phyloP scores from a whole-genome alignment of 176 grass and related monocot species.

The Ensete glaucum region DNA sequence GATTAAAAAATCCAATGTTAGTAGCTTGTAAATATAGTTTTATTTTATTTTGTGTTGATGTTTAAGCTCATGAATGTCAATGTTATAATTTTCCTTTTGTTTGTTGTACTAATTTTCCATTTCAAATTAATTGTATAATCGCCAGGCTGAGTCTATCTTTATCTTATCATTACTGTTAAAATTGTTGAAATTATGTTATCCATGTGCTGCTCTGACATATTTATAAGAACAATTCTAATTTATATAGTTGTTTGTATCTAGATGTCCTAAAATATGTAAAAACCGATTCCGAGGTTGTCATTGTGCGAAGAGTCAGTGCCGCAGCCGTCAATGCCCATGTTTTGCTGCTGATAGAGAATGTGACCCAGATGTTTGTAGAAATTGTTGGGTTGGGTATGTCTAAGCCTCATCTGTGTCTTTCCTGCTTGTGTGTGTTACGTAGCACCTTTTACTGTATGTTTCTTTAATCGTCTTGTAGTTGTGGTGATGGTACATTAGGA shows the following conservation, averaged over 20 bases:
- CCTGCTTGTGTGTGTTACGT: constrained; percentile 6
- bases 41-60: background rate
- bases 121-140: background rate
- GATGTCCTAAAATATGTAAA: constrained; percentile 94
- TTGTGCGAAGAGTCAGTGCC: constrained; percentile 95
- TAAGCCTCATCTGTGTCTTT: constrained; percentile 24
- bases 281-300: constrained; percentile 95
- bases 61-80: background rate
- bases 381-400: constrained; percentile 94
- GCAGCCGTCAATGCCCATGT: constrained; percentile 95
- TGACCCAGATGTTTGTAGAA: constrained; percentile 96
- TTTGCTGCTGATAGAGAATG: constrained; percentile 98
- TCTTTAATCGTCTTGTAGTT: constrained; percentile 38
- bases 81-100: background rate
- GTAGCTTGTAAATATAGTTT: background rate
- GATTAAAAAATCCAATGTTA: background rate
- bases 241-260: constrained; percentile 27
- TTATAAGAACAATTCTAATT: too few relatives aligned
- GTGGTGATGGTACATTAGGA: constrained; percentile 91
- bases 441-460: constrained; percentile 2
- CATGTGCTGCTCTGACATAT: background rate
- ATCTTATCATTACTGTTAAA: background rate
- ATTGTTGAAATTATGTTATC: background rate
- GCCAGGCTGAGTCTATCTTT: background rate
- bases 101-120: background rate